These are phyloP conservation scores for Fusarium lateritium DNA, from an alignment of 2,329 filamentous ascomycete species.

Conservation along the genomic window DNA sequence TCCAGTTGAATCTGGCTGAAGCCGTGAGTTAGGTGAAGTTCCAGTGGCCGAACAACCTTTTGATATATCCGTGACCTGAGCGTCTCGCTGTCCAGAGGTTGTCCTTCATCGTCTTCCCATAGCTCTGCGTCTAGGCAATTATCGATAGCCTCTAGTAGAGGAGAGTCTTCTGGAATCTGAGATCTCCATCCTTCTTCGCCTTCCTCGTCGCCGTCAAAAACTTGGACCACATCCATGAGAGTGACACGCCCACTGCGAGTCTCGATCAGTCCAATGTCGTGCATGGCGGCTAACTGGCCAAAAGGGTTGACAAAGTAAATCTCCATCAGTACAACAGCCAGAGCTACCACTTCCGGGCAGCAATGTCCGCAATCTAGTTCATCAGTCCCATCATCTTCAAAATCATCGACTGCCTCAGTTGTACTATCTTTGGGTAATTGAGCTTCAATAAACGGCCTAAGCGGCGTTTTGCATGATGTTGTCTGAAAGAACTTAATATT, in stretches of 20 bases:
- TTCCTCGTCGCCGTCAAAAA: conserved; percentile 17
- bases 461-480: accelerated
- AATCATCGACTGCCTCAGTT: no score
- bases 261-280: not conserved
- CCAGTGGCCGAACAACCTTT: not conserved
- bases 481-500: not conserved
- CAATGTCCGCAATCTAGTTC: not conserved
- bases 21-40: not conserved
- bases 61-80: not conserved
- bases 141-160: conserved; percentile 4
- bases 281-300: not conserved
- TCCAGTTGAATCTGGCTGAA: not conserved
- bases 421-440: not conserved
- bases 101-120: conserved; percentile 10
- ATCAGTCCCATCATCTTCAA: not conserved
- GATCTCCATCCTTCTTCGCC: conserved; percentile 10
- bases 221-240: conserved; percentile 8
- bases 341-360: conserved; percentile 5
- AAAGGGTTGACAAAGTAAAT: conserved; percentile 20
- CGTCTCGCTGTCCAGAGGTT: not conserved
- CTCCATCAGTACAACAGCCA: conserved; percentile 23
- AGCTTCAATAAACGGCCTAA: not conserved
- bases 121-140: conserved; percentile 12
- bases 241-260: not conserved
- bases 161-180: conserved; percentile 13